Evolutionary conservation across 106 monocot species (phyloP), one percentile per base, ranked within the genome.

Genomic region (Allium cepa): DNA sequence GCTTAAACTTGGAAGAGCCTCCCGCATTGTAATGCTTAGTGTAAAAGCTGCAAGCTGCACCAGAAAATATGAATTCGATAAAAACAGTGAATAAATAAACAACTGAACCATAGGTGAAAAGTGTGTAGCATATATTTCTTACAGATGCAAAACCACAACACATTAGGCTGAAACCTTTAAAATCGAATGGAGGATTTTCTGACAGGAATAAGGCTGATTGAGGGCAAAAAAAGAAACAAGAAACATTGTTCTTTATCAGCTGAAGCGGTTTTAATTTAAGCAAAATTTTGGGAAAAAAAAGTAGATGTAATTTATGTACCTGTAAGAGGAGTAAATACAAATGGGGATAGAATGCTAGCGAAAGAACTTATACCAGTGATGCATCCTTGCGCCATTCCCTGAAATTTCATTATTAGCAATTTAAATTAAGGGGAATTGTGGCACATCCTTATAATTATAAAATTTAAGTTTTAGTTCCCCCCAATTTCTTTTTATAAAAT

Each of bases 361-460:
- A 99, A 77, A 27, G 92, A 99, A 64, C 74, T 70, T 67, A 99
- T 85, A 48, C 90, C 87, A 11, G 99, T 83, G 26, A 99, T 71
- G 75, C 99, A 87, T n/a, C 99, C 99, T 87, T 99, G 99, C 55
- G 90, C 99, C 86, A 90, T 82, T 72, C 99, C 99, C 93, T 99
- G 77, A 60, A 76, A 66, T 12, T 36, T 36, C 36, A 36, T 36
- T 36, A 36, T 36, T 36, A 5, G 3, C 36, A 36, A 36, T 1
- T 36, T 36, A 3, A 36, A 36, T 22, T 22, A 22, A 22, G 22
- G 22, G 22, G 22, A 22, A 22, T 22, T 22, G 0, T 22, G 22
- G 22, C 22, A 22, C 22, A 22, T 22, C 22, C 22, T 22, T 22
- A 22, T 22, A 22, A 22, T 22, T 22, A 22, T 22, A 22, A 22